Evolutionary conservation across 163 green algal genomes (phyloP), one percentile per base, ranked within the genome.

Genomic region (Prototheca wickerhamii): DNA sequence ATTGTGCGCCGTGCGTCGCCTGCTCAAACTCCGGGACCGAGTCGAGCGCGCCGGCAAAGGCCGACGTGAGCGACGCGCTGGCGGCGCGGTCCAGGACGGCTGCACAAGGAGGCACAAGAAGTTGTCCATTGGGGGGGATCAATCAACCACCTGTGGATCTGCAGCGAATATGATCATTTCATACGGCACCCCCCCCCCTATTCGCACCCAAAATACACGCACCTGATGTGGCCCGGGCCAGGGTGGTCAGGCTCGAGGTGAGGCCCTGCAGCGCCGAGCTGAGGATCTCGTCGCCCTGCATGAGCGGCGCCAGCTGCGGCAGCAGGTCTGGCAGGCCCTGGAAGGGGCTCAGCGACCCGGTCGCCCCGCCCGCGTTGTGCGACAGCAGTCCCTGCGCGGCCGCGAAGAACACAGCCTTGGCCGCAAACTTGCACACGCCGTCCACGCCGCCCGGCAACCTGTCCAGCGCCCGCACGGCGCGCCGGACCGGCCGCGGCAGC

Each of bases 381-480:
- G 18, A 12, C 5, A 54, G 10, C 12, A 54, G 10, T 12, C 15
- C 46, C 23, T 54, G 46, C 12, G 46, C 23, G 12, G 23, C 46
- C 20, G 26, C 46, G 46, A 54, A 54, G 46, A 54, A 54, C 15
- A 54, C 46, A 18, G 46, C 46, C 46, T 54, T 54, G 18, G 46
- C 46, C 0, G 46, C 46, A 25, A 54, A 54, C 12, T 25, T 12
- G 46, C 46, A 54, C 6, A 54, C 46, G 12, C n/a, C 15, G 46
- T 18, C 46, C 15, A 29, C 6, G 20, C 26, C 46, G 1, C 6
- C 18, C 15, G 46, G 46, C 46, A 54, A 10, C 20, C 15, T 18
- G 15, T 54, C 20, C 1, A 54, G 1, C 12, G 46, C 46, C 15
- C 46, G 12, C 46, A 18, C 46, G 15, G 46, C 46, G 46, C 46